These are phyloP conservation scores for Globisporangium apiculatum DNA, from an alignment of 352 stramenopile species.

Conservation along the genomic window DNA sequence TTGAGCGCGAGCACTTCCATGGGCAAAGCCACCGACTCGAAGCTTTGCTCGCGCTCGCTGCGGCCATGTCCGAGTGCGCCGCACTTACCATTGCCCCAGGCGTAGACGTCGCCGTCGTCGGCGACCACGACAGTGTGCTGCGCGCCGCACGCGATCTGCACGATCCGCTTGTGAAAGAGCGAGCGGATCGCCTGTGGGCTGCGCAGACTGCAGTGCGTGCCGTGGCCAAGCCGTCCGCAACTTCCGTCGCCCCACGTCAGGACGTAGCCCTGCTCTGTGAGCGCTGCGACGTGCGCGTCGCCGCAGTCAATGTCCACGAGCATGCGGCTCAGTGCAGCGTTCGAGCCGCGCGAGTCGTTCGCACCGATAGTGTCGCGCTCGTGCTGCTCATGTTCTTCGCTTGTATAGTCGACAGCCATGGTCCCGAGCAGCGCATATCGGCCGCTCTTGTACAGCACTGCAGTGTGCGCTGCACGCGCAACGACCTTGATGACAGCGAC, in stretches of 20 bases:
- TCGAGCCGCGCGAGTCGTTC: slow-evolving; percentile 9
- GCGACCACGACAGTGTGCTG: slow-evolving; percentile 52
- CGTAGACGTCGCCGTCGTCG: slow-evolving; percentile 59
- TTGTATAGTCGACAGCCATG: slow-evolving; percentile 11
- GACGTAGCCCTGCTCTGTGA: slow-evolving; percentile 70
- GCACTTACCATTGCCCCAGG: slow-evolving; percentile 48
- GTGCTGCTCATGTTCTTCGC: background rate
- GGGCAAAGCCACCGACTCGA: slow-evolving; percentile 27
- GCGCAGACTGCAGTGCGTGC: slow-evolving; percentile 2
- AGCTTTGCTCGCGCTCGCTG: slow-evolving; percentile 20
- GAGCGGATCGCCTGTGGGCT: slow-evolving; percentile 25
- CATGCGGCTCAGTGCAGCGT: slow-evolving; percentile 43
- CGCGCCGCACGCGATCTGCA: slow-evolving; percentile 52
- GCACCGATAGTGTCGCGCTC: background rate
- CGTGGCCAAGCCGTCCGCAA: slow-evolving; percentile 27
- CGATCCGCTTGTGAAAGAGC: slow-evolving; percentile 52
- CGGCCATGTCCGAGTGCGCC: slow-evolving; percentile 53
- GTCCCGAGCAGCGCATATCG: slow-evolving; percentile 28
- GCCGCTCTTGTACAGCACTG: slow-evolving; percentile 42
- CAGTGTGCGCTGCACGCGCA: slow-evolving; percentile 28
- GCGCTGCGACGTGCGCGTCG: slow-evolving; percentile 42
- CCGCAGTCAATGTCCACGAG: slow-evolving; percentile 55
- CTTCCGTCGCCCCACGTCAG: slow-evolving; percentile 64
- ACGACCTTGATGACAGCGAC: slow-evolving; percentile 32
- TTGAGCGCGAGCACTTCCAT: slow-evolving; percentile 50